These are phyloP conservation scores for Sphagnum magellanicum DNA, from an alignment of 228 moss, liverwort and hornwort genomes.

Conservation along the genomic window DNA sequence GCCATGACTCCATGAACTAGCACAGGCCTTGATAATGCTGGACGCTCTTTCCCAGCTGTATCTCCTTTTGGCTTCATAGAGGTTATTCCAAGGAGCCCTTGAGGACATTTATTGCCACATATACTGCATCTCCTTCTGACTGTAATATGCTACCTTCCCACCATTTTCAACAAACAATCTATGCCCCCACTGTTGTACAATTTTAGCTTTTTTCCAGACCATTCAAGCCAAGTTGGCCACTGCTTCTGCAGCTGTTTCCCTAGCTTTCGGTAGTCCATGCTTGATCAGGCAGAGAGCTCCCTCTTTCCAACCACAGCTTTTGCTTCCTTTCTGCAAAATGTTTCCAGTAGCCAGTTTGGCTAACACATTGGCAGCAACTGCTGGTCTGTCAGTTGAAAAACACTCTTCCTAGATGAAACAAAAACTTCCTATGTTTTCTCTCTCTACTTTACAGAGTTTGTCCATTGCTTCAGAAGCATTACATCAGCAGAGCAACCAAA, in stretches of 20 bases:
- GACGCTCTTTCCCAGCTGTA: not conserved
- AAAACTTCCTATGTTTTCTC: not conserved
- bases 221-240: conserved; percentile 44
- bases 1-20: conserved; percentile 2
- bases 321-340: conserved; percentile 8
- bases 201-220: conserved; percentile 48
- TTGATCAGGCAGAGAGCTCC: conserved; percentile 34
- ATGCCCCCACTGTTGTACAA: conserved; percentile 46
- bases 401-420: not conserved
- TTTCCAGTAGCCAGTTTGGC: conserved; percentile 58
- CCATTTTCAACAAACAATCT: conserved; percentile 29
- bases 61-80: conserved; percentile 5
- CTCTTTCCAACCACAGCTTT: conserved; percentile 38
- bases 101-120: conserved; percentile 18
- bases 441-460: not conserved
- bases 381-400: conserved; percentile 20
- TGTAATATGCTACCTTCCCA: conserved; percentile 19
- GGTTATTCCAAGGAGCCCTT: conserved; percentile 9
- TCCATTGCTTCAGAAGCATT: not conserved
- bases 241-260: conserved; percentile 48
- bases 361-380: conserved; percentile 63
- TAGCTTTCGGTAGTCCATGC: conserved; percentile 55
- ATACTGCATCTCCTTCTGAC: conserved; percentile 23
- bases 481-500: not conserved
- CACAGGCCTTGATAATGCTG: conserved; percentile 2